A percentile compares a stretch with the other conserved stretches of the same genome.
These are phyloP conservation scores for Malus hybrid DNA, from an alignment of 331 rosid species.

Conservation along the genomic window DNA sequence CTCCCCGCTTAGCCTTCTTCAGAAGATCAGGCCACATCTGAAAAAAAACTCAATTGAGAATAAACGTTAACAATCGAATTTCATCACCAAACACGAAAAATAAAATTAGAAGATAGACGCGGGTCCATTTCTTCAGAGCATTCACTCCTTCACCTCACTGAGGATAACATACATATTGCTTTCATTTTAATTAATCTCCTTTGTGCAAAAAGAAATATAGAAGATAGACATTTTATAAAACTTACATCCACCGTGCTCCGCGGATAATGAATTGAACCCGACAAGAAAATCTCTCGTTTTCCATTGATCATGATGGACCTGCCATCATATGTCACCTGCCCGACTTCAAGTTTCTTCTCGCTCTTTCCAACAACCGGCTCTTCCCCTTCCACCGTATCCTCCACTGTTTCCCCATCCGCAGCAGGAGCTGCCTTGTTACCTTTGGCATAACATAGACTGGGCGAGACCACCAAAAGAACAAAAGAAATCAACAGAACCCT, in stretches of 20 bases:
- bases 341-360: neutral
- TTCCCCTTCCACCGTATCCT: neutral
- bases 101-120: neutral
- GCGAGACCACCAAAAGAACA: neutral
- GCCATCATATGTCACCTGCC: slow-evolving; percentile 50
- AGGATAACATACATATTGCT: neutral
- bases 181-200: neutral
- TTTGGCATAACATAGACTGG: neutral
- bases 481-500: neutral
- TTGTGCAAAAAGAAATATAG: neutral
- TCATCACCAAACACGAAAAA: neutral
- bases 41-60: neutral
- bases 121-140: neutral
- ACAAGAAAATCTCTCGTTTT: slow-evolving; percentile 53
- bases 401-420: neutral
- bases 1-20: slow-evolving; percentile 62
- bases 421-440: neutral
- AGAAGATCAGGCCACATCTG: slow-evolving; percentile 86
- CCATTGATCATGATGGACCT: slow-evolving; percentile 63
- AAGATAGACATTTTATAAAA: neutral
- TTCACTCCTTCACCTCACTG: neutral
- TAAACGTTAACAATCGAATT: neutral
- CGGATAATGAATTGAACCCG: slow-evolving; percentile 86
- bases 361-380: neutral
- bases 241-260: slow-evolving; percentile 71